phyloP scores from a whole-genome alignment of 306 rosid genomes.

The Casuarina cunninghamiana region DNA sequence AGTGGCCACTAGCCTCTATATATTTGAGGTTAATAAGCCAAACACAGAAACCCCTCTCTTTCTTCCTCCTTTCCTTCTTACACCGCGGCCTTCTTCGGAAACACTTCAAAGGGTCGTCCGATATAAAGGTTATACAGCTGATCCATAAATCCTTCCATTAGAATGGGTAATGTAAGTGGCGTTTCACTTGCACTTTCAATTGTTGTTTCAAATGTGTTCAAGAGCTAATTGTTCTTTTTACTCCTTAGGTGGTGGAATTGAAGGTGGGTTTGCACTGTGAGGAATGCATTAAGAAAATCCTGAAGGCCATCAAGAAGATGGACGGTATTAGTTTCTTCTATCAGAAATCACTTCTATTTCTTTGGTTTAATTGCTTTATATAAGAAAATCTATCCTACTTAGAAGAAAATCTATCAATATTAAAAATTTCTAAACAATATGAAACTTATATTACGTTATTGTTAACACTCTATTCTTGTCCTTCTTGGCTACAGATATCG shows the following conservation, averaged over 20 bases:
- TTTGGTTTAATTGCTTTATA: too few relatives aligned
- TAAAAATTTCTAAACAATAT: too few relatives aligned
- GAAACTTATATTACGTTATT: too few relatives aligned
- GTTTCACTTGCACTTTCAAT: slow-evolving; percentile 6
- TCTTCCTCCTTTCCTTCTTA: not conserved
- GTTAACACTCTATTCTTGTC: not conserved
- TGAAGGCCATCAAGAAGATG: slow-evolving; percentile 80
- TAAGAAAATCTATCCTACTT: too few relatives aligned
- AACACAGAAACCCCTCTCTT: not conserved
- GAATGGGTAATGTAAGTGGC: slow-evolving; percentile 56
- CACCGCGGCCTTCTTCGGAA: too few relatives aligned
- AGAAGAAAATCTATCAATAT: too few relatives aligned
- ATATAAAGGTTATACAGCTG: not conserved
- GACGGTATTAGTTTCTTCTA: slow-evolving; percentile 43
- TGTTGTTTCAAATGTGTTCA: slow-evolving; percentile 1
- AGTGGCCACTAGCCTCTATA: slow-evolving; percentile 6
- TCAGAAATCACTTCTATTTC: too few relatives aligned
- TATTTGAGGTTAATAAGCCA: not conserved
- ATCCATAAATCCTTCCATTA: not conserved
- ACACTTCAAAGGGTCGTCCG: not conserved
- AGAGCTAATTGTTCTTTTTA: slow-evolving; percentile 1
- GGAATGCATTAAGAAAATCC: slow-evolving; percentile 85
- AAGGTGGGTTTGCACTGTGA: slow-evolving; percentile 84
- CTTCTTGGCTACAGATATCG: slow-evolving; percentile 53
- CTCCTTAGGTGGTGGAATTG: slow-evolving; percentile 71